Base-by-base conservation (phyloP, 371 early-diverging fungal genomes). In the Circinella umbellata region DNA sequence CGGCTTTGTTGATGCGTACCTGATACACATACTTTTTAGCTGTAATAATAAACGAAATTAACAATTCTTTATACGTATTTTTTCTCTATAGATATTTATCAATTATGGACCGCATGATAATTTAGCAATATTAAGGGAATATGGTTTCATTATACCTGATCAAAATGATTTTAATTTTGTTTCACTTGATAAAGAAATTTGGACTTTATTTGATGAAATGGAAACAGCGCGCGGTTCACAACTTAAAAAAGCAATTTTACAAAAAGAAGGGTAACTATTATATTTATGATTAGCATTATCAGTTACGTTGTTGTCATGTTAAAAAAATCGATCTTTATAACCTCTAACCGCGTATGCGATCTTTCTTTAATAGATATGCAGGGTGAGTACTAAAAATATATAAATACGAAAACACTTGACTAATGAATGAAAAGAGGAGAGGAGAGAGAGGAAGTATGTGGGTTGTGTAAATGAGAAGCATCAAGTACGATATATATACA, bases 31-130 rank as follows among this genome's bases (percentile, higher is more conserved):
- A 27, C 1, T 27, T 27, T 27, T 27, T 27, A 27, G 27, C 27
- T 27, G 27, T 27, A 27, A 27, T 27, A 27, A 27, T 27, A 27
- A 27, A 27, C 27, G 27, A 2, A 27, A 27, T 27, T 27, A 27
- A 27, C 15, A n/a, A 8, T 18, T n/a, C 35, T 17, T 34, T 66
- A 55, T 53, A 54, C 20, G 1, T 51, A 51, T 27, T 57, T 57
- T 27, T 11, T 13, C 6, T 10, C 4, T 51, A 15, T n/a, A 79
- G 79, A 83, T 83, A 0, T 87, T 80, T 69, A 87, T 89, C 65
- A 86, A 86, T 57, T 89, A 89, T 70, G 89, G 89, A 0, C 85
- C 86, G 4, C 89, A 89, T 60, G 87, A 87, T 55, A 89, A 89
- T 63, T 67, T 79, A 46, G 87, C 87, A 57, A 85, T 89, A 18